Percentiles rank a stretch among this genome's conserved stretches.
phyloP scores from a whole-genome alignment of 2,329 filamentous ascomycete species.

The Ilyonectria mors-panacis region DNA sequence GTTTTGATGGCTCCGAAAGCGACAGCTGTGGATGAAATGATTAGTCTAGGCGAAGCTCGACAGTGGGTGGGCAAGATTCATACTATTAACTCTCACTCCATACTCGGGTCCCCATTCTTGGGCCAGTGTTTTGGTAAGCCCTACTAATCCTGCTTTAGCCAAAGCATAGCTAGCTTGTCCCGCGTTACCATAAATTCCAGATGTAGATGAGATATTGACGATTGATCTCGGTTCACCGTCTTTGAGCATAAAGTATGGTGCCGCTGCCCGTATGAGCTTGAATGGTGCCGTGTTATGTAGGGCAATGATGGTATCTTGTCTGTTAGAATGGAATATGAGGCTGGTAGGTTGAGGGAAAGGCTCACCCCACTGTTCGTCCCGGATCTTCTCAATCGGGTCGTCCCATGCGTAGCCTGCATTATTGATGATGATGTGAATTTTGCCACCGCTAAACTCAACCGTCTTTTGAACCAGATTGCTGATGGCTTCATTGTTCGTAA shows the following conservation, averaged over 20 bases:
- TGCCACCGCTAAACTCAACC: constrained; percentile 22
- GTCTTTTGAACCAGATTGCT: constrained; percentile 15
- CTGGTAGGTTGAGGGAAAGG: background rate
- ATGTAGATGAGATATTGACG: constrained; percentile 88
- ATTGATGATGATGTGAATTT: constrained; percentile 31
- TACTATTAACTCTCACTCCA: constrained; percentile 31
- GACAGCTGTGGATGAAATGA: background rate
- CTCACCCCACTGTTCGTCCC: constrained; percentile 83
- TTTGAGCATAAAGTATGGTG: constrained; percentile 89
- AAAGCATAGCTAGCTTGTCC: constrained; percentile 90
- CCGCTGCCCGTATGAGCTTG: constrained; percentile 83
- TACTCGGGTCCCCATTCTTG: constrained; percentile 84
- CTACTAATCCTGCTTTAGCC: constrained; percentile 87
- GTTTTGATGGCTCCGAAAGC: constrained; percentile 34
- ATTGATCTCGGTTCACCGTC: constrained; percentile 85
- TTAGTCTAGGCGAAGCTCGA: background rate
- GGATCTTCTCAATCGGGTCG: constrained; percentile 92
- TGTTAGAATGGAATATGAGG: background rate
- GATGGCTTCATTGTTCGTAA: constrained; percentile 26
- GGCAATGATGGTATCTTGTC: constrained; percentile 81
- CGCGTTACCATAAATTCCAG: constrained; percentile 87
- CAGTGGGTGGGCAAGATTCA: background rate
- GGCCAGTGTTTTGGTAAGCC: constrained; percentile 89
- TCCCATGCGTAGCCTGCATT: constrained; percentile 68
- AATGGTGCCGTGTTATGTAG: constrained; percentile 90